These are phyloP conservation scores for Phellopilus nigrolimitatus DNA, from an alignment of 1,284 basidiomycete genomes.

Conservation along the genomic window DNA sequence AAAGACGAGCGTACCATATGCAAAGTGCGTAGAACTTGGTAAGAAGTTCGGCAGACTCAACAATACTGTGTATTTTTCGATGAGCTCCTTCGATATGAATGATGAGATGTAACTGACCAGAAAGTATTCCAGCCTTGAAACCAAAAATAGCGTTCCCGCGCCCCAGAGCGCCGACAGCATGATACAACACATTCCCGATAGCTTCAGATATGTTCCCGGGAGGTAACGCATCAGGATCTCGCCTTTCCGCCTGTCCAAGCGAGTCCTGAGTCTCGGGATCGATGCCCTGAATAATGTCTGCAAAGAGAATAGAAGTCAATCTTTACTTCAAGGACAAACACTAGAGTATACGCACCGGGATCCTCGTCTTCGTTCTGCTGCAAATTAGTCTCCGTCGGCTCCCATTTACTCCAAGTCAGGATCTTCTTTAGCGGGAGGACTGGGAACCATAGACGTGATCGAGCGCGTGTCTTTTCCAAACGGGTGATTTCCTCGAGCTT, in stretches of 20 bases:
- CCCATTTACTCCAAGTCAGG: slow-evolving; percentile 42
- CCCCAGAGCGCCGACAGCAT: slow-evolving; percentile 35
- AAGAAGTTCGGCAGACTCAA: slow-evolving; percentile 48
- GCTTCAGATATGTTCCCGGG: slow-evolving; percentile 54
- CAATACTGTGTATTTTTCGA: too few relatives aligned
- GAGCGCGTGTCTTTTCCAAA: slow-evolving; percentile 30
- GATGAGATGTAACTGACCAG: slow-evolving; percentile 35
- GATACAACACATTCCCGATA: slow-evolving; percentile 44
- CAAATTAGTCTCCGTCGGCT: slow-evolving; percentile 37
- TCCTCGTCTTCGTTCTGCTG: slow-evolving; percentile 53
- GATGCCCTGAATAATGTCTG: slow-evolving; percentile 60
- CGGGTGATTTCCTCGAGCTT: not conserved
- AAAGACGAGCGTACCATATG: slow-evolving; percentile 20
- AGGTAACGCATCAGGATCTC: slow-evolving; percentile 75
- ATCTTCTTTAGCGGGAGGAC: slow-evolving; percentile 37
- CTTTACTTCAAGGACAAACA: not conserved
- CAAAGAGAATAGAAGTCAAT: not conserved
- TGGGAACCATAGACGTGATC: slow-evolving; percentile 67
- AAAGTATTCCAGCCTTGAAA: slow-evolving; percentile 72
- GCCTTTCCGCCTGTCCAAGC: slow-evolving; percentile 48
- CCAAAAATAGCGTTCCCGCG: slow-evolving; percentile 68
- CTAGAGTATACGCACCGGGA: slow-evolving; percentile 33
- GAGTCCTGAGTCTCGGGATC: slow-evolving; percentile 39
- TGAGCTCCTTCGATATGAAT: too few relatives aligned
- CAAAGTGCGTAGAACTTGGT: slow-evolving; percentile 16